Base-by-base conservation (phyloP, 192 early-diverging fungal genomes). In the Pilobolus umbonatus region DNA sequence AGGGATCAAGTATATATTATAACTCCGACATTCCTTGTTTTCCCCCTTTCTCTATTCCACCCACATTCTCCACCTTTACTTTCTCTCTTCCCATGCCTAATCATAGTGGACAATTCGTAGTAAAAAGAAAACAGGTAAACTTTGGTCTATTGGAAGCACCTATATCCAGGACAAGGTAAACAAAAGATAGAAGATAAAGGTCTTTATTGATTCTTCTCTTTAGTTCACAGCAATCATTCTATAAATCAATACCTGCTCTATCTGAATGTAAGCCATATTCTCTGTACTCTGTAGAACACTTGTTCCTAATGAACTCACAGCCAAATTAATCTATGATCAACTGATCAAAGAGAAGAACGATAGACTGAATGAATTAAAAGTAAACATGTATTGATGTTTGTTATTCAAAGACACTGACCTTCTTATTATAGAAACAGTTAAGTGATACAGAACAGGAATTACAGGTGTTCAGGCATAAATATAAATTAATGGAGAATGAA, bases 101-200 rank as follows among this genome's bases (percentile, higher is more conserved):
- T n/a, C 25, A 49, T 7, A 34, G 19, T 36, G 19, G 21, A 5
- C 32, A 17, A 7, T 54, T 54, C 38, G 35, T 35, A 36, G 52
- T 54, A 54, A 54, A 54, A 32, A 36, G 52, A 54, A 54, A 54
- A 24, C 52, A 54, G 22, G 38, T 54, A 22, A 54, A 54, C 11
- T 54, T 54, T 54, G 38, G 38, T 54, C 11, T 54, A 32, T 5
- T 54, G 35, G 52, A 54, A n/a, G n/a, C n/a, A n/a, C n/a, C n/a
- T n/a, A n/a, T n/a, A n/a, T n/a, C n/a, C n/a, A n/a, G n/a, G n/a
- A n/a, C 35, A 0, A 54, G 52, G 52, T 38, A 54, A 14, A 46
- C 5, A 11, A 1, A 12, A 46, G 26, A 25, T 4, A 24, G 6
- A 8, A 26, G 21, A 1, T 1, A 19, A 21, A 46, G 0, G 45